A percentile compares a stretch with the other conserved stretches of the same genome.
Conservation (phyloP, 1,139 yeast genomes). For the Lodderomyces margitis region DNA sequence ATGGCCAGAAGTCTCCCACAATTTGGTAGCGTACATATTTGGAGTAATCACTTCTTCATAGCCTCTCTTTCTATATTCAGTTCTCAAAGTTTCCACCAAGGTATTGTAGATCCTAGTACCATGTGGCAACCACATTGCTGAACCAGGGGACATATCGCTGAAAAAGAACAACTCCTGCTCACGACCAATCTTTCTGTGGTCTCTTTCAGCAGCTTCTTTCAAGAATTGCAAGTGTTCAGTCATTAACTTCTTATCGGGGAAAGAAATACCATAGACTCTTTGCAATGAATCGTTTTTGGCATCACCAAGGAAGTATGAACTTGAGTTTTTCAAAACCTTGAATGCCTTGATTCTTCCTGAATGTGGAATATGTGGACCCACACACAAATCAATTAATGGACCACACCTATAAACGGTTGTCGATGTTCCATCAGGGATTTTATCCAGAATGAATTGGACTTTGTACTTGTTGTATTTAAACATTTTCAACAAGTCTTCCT, state of each 20-base stretch:
- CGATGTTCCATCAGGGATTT: constrained; percentile 94
- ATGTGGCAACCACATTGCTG: constrained; percentile 97
- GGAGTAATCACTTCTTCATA: constrained; percentile 98
- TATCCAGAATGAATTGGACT: constrained; percentile 79
- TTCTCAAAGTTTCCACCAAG: constrained; percentile 71
- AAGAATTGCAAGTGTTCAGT: constrained; percentile 92
- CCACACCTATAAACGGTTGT: constrained; percentile 99
- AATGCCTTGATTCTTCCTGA: constrained; percentile 95
- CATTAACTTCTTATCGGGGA: constrained; percentile 98
- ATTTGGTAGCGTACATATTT: constrained; percentile 90
- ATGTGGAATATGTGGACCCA: constrained; percentile 98
- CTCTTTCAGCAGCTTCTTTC: constrained; percentile 96
- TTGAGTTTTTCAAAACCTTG: constrained; percentile 91
- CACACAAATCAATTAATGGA: constrained; percentile 93
- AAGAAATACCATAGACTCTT: constrained; percentile 96
- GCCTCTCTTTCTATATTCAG: constrained; percentile 86
- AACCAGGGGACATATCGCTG: constrained; percentile 96
- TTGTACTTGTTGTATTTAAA: constrained; percentile 95
- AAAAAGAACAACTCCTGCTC: constrained; percentile 96
- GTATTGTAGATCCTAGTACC: constrained; percentile 95
- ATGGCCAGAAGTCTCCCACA: constrained; percentile 98
- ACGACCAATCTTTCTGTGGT: constrained; percentile 93
- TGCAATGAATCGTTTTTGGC: constrained; percentile 91
- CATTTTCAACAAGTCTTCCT: constrained; percentile 90
- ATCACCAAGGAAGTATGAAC: constrained; percentile 96